Percentiles rank a stretch among this genome's conserved stretches.
Conservation (phyloP, 2,329 filamentous ascomycete species). For the Arthrobotrys sphaeroides region DNA sequence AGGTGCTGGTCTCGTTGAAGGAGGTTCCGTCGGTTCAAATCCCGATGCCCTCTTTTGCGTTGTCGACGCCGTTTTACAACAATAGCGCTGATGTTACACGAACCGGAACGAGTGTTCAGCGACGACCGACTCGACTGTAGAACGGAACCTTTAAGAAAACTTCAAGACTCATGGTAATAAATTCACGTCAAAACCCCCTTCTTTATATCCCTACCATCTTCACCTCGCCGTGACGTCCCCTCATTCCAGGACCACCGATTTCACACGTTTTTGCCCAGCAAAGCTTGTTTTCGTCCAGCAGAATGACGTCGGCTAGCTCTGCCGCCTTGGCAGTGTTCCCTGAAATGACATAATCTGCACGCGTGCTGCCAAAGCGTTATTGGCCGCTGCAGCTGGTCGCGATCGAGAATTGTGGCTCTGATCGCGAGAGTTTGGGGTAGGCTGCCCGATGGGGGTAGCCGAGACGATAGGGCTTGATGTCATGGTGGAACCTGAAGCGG, state of each 20-base stretch:
- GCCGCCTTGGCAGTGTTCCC: constrained; percentile 24
- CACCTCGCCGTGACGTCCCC: not conserved
- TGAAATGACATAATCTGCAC: constrained; percentile 36
- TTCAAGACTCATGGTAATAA: not conserved
- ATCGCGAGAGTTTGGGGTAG: constrained; percentile 12
- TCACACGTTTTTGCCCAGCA: constrained; percentile 7
- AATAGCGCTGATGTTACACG: constrained; percentile 19
- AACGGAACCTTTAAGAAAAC: constrained; percentile 3
- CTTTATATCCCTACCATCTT: not conserved
- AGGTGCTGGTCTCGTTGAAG: too few species aligned
- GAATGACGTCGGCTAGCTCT: constrained; percentile 37
- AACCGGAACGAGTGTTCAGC: too few species aligned
- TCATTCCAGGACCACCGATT: not conserved
- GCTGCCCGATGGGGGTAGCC: constrained; percentile 31
- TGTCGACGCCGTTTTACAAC: constrained; percentile 22
- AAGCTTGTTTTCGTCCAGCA: constrained; percentile 45
- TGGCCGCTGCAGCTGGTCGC: constrained; percentile 16
- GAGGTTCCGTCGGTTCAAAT: not conserved
- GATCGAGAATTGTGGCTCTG: constrained; percentile 21
- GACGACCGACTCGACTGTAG: not conserved
- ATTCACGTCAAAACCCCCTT: not conserved
- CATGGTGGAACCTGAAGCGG: constrained; percentile 7
- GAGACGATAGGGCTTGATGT: constrained; percentile 29
- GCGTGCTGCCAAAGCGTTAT: not conserved
- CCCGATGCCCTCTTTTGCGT: not conserved